Evolutionary conservation across 2,329 filamentous ascomycete species (phyloP), one percentile per base, ranked within the genome.

Genomic region (Pseudocercospora cruenta): DNA sequence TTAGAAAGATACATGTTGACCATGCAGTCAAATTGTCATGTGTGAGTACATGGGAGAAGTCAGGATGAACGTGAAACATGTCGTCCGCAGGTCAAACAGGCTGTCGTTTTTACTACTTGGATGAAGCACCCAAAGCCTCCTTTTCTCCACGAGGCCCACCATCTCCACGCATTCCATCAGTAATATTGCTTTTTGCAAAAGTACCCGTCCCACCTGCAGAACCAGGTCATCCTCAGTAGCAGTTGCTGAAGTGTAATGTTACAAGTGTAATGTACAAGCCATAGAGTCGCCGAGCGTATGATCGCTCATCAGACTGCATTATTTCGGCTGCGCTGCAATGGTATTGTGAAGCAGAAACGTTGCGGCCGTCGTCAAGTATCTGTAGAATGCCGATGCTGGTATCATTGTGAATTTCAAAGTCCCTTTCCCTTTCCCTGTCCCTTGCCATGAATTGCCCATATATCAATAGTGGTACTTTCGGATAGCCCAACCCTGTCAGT

Each of bases 331-430:
- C 24, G 45, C 58, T 51, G 47, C 28, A 47, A 63, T 58, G 65
- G 60, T 63, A 58, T 51, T 51, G 63, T 47, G 58, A 65, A 65
- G 62, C 59, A 65, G 65, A 59, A 36, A 33, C 22, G 39, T 68
- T 58, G 49, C 49, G 66, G 66, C 68, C 68, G 66, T 70, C 45
- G 67, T 67, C 45, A 69, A 66, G 28, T 54, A 60, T 65, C 51
- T 64, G 64, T 69, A 63, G 61, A 67, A 45, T 71, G 70, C 70
- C 69, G 64, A 72, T 71, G 69, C 69, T 72, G 70, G 70, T 72
- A 71, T 72, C 70, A 67, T 71, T 59, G 51, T 54, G 58, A 68
- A 61, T 57, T 45, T 36, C 47, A 63, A 66, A 63, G 36, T 45
- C 57, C 60, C 19, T 22, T 55, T 54, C 60, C 36, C 33, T 26